Percentiles rank a stretch among this genome's conserved stretches.
Conservation (phyloP, 768 basidiomycete genomes). For the Lanmaoa pseudosensibilis region DNA sequence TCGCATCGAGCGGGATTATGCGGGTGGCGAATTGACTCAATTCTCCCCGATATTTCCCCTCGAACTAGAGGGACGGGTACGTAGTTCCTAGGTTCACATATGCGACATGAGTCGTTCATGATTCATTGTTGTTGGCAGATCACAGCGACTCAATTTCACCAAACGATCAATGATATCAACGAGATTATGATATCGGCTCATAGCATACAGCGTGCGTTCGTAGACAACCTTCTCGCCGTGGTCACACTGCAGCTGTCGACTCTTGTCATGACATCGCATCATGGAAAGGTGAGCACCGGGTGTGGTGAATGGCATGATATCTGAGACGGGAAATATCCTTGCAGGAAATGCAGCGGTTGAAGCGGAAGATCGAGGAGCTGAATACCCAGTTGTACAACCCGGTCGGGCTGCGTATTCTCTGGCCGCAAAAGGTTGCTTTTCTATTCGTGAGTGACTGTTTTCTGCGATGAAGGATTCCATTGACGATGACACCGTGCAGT, state of each 20-base stretch:
- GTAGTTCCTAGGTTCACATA: slow-evolving; percentile 27
- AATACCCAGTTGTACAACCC: slow-evolving; percentile 82
- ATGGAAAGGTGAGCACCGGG: slow-evolving; percentile 62
- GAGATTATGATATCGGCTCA: slow-evolving; percentile 84
- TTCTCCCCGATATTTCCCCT: slow-evolving; percentile 87
- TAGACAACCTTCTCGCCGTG: slow-evolving; percentile 80
- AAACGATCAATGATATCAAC: slow-evolving; percentile 90
- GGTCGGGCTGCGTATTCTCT: slow-evolving; percentile 81
- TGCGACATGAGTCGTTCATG: background rate
- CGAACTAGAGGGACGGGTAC: slow-evolving; percentile 89
- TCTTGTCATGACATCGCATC: slow-evolving; percentile 70
- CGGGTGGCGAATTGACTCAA: slow-evolving; percentile 85
- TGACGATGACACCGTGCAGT: slow-evolving; percentile 44
- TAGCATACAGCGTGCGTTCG: slow-evolving; percentile 64
- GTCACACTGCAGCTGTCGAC: slow-evolving; percentile 79
- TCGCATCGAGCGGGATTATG: slow-evolving; percentile 90
- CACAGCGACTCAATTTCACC: slow-evolving; percentile 85
- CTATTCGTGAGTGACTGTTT: slow-evolving; percentile 71
- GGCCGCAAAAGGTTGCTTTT: slow-evolving; percentile 83
- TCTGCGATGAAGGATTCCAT: background rate
- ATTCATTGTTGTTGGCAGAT: slow-evolving; percentile 49
- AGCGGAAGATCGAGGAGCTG: slow-evolving; percentile 58
- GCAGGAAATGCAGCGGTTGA: slow-evolving; percentile 78
- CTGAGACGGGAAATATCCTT: slow-evolving; percentile 5
- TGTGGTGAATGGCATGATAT: background rate